phyloP scores from a whole-genome alignment of 2,329 filamentous ascomycete species.

The Claviceps sp. region DNA sequence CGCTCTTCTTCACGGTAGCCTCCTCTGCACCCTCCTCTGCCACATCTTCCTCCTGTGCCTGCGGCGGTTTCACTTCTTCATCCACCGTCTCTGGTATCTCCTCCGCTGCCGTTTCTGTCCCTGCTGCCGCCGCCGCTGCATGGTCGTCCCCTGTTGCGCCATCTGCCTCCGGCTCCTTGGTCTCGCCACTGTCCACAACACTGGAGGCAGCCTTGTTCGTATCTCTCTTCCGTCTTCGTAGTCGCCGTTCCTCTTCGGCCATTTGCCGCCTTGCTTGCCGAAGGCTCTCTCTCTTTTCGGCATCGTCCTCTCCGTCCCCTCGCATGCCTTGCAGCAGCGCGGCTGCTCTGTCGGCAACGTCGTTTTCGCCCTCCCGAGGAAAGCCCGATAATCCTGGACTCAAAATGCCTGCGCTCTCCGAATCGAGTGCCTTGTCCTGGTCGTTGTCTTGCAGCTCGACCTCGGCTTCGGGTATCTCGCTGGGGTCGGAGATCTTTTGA shows the following conservation, averaged over 20 bases:
- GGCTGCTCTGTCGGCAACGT: conserved; percentile 75
- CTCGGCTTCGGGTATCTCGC: conserved; percentile 47
- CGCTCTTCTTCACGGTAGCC: conserved; percentile 1
- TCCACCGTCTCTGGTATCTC: conserved; percentile 5
- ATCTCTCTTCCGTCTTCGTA: conserved; percentile 52
- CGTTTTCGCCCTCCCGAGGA: conserved; percentile 42
- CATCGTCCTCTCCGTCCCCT: conserved; percentile 42
- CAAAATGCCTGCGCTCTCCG: conserved; percentile 33
- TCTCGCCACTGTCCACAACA: conserved; percentile 13
- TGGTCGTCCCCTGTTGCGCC: conserved; percentile 7
- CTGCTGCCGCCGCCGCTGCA: neutral
- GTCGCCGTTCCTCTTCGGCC: conserved; percentile 64
- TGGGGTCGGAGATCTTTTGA: conserved; percentile 64
- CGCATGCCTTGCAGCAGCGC: conserved; percentile 74
- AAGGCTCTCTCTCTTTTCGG: conserved; percentile 44
- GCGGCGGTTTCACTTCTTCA: conserved; percentile 5
- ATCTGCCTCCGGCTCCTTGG: conserved; percentile 12
- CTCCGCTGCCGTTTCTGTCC: neutral
- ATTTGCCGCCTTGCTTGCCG: conserved; percentile 52
- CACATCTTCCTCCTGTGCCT: neutral
- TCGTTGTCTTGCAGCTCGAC: conserved; percentile 18
- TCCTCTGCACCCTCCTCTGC: conserved; percentile 6
- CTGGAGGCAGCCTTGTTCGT: conserved; percentile 30
- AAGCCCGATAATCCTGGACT: conserved; percentile 34
- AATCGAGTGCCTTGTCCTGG: conserved; percentile 24